These are phyloP conservation scores for Aspergillus texensis DNA, from an alignment of 2,329 filamentous ascomycete species.

Conservation along the genomic window DNA sequence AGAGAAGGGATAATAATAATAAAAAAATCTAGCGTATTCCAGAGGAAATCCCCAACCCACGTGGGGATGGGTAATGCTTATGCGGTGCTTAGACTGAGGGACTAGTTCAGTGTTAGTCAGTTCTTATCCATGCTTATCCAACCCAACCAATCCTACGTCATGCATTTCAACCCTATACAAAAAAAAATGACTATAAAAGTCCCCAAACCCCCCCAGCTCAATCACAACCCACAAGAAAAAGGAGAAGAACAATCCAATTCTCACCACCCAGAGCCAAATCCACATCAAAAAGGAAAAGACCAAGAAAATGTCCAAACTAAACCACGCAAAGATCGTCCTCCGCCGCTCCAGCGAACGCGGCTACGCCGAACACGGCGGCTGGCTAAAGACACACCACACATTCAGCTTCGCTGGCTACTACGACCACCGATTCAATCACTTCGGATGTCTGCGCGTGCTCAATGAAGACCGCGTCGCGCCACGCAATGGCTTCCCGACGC, in stretches of 20 bases:
- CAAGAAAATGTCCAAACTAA: slow-evolving; percentile 61
- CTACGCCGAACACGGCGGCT: slow-evolving; percentile 80
- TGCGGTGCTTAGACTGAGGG: background rate
- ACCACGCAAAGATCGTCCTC: slow-evolving; percentile 72
- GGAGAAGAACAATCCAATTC: too few species aligned
- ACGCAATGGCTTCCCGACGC: slow-evolving; percentile 78
- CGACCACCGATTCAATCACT: slow-evolving; percentile 67
- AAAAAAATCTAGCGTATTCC: background rate
- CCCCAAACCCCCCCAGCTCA: background rate
- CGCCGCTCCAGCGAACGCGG: slow-evolving; percentile 73
- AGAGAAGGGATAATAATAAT: background rate
- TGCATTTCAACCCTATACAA: background rate
- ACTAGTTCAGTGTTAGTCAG: background rate
- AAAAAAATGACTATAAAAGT: background rate
- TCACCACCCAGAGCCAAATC: too few species aligned
- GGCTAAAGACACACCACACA: slow-evolving; percentile 84
- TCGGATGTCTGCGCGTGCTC: slow-evolving; percentile 78
- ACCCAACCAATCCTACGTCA: background rate
- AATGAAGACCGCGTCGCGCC: slow-evolving; percentile 84
- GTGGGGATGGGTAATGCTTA: background rate
- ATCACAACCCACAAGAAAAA: background rate
- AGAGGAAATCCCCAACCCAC: background rate
- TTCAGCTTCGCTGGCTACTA: slow-evolving; percentile 79
- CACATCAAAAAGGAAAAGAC: too few species aligned
- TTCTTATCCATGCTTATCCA: slow-evolving; percentile 1